These are phyloP conservation scores for Mentha longifolia DNA, from an alignment of 257 asterid genomes.

Conservation along the genomic window DNA sequence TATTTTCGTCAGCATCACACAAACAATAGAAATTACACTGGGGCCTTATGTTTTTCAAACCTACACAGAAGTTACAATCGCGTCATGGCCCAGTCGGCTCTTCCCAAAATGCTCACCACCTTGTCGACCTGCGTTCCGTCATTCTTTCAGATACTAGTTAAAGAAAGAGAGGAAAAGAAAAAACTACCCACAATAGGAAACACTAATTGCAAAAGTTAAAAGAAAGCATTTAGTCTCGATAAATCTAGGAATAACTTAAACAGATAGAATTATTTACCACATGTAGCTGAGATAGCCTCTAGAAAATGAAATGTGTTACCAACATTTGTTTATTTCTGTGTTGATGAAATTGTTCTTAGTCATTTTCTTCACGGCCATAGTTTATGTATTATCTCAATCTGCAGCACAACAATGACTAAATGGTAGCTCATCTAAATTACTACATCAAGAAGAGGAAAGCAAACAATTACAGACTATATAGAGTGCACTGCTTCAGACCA, in stretches of 20 bases:
- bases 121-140: constrained; percentile 33
- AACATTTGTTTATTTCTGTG: constrained; percentile 38
- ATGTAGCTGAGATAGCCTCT: not conserved
- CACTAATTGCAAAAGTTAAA: not conserved
- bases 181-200: not conserved
- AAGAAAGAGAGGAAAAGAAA: not conserved
- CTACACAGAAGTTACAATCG: too few species aligned
- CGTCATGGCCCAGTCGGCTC: constrained; percentile 5
- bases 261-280: not conserved
- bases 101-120: not conserved
- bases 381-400: constrained; percentile 88
- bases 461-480: not conserved
- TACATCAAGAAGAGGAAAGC: not conserved
- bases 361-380: constrained; percentile 76
- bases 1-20: too few species aligned
- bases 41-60: too few species aligned
- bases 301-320: constrained; percentile 7
- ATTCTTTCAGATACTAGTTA: not conserved
- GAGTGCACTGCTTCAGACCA: not conserved
- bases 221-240: not conserved
- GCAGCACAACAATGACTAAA: constrained; percentile 38
- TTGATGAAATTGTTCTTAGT: constrained; percentile 32
- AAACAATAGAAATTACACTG: too few species aligned
- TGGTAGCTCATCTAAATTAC: not conserved
- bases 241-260: not conserved